Base-by-base conservation (phyloP, 805 yeast species). In the Wickerhamomyces bisporus region DNA sequence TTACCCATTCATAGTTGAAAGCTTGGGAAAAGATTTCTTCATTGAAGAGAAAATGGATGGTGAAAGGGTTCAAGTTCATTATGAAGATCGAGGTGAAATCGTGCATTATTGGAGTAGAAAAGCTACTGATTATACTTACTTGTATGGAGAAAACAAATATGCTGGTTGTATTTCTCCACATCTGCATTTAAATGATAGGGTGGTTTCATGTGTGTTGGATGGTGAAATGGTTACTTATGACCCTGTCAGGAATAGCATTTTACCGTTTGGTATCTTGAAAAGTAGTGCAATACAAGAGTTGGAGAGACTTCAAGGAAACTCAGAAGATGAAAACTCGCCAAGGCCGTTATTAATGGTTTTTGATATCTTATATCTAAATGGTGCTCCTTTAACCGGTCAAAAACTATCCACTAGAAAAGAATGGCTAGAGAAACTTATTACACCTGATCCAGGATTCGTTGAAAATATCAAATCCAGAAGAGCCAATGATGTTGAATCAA, bases 201-300 rank as follows among this genome's bases (percentile, higher is more conserved):
- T 71, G 4, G 52, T 52, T 30, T 63, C 59, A 16, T 60, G 63
- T 39, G 63, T 66, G 1, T 52, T 91, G 5, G 98, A 91, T 61
- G 97, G 98, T 1, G 98, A 91, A 59, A 86, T 91, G 91, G 79
- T 91, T 2, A 86, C 94, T 0, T 88, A 77, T 71, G 96, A 89
- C 58, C 75, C 76, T 37, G 65, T 59, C 32, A 61, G 68, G 40
- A 55, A 72, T 26, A 62, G 63, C 2, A 67, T 86, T 4, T 62
- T 88, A 17, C 95, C 96, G 0, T 86, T 86, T 64, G 94, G 95
- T 0, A 73, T 84, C 1, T 71, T 93, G 21, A 84, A 85, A 53
- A 69, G 82, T 5, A 73, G 85, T 13, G 91, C 91, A 0, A 53
- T 73, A 5, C 75, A 73, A 47, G 77, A 71, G 34, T 56, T 73